Percentiles rank a stretch among this genome's conserved stretches.
These are phyloP conservation scores for Gracilariopsis chorda DNA, from an alignment of 23 red algal species.

Conservation along the genomic window DNA sequence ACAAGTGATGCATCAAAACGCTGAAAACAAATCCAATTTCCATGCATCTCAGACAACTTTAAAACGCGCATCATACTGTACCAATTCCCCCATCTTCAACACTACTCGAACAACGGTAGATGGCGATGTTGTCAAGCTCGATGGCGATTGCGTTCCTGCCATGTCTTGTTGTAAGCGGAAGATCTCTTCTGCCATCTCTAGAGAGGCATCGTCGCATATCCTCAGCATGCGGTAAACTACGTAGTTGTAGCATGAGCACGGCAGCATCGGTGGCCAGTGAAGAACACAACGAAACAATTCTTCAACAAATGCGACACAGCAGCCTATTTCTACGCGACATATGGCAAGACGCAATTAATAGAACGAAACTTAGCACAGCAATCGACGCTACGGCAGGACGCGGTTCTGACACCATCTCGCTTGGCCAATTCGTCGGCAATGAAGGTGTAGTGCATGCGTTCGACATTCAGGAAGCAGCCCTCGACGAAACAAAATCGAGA, in stretches of 20 bases:
- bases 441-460: constrained; percentile 41
- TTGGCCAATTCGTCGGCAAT: constrained; percentile 1
- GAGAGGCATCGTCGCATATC: too few species aligned
- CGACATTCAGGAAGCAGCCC: constrained; percentile 34
- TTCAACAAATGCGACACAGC: constrained; percentile 26
- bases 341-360: constrained; percentile 14
- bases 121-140: too few species aligned
- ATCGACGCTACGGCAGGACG: constrained; percentile 62
- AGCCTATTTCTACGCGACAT: not conserved
- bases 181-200: too few species aligned
- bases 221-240: too few species aligned
- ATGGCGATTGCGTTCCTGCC: too few species aligned
- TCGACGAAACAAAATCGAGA: constrained; percentile 31
- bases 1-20: too few species aligned
- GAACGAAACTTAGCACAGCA: not conserved
- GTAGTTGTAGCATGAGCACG: not conserved
- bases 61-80: too few species aligned
- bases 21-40: too few species aligned
- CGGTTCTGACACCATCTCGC: constrained; percentile 49
- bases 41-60: too few species aligned
- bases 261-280: not conserved
- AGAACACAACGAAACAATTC: not conserved
- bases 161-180: too few species aligned
- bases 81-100: too few species aligned
- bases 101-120: too few species aligned